phyloP scores from a whole-genome alignment of 768 basidiomycete species.

The Butyriboletus loyo region DNA sequence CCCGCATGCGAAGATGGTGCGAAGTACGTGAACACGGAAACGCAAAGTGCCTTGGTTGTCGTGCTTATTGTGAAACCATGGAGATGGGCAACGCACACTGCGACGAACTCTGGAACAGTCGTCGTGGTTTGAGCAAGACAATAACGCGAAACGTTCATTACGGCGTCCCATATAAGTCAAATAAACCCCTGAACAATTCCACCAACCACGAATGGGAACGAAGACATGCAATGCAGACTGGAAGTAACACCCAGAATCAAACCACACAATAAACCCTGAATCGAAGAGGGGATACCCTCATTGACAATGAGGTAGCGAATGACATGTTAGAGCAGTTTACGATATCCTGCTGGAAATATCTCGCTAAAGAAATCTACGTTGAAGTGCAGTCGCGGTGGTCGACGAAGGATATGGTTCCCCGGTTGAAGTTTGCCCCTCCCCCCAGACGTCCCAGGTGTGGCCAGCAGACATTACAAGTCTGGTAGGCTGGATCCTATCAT shows the following conservation, averaged over 20 bases:
- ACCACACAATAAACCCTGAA: not conserved
- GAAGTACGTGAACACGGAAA: slow-evolving; percentile 23
- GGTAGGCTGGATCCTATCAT: no score
- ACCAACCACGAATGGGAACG: not conserved
- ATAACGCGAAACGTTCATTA: slow-evolving; percentile 15
- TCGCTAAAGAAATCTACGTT: no score
- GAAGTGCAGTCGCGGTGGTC: no score
- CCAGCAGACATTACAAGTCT: no score
- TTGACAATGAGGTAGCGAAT: no score
- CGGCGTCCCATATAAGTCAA: slow-evolving; percentile 2
- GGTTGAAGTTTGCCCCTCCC: no score
- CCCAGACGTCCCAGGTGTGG: no score
- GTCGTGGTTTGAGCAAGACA: slow-evolving; percentile 21
- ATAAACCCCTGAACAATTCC: slow-evolving; percentile 10
- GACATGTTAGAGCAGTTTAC: no score
- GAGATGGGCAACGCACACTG: slow-evolving; percentile 13
- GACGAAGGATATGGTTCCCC: no score
- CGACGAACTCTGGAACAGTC: slow-evolving; percentile 2
- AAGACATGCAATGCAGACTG: not conserved
- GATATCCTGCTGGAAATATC: no score
- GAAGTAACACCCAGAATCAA: no score
- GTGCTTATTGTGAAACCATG: slow-evolving; percentile 32
- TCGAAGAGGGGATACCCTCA: no score
- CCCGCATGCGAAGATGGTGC: not conserved
- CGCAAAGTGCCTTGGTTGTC: slow-evolving; percentile 11